Evolutionary conservation across 2,329 filamentous ascomycete species (phyloP).

Genomic region (Colletotrichum siamense): DNA sequence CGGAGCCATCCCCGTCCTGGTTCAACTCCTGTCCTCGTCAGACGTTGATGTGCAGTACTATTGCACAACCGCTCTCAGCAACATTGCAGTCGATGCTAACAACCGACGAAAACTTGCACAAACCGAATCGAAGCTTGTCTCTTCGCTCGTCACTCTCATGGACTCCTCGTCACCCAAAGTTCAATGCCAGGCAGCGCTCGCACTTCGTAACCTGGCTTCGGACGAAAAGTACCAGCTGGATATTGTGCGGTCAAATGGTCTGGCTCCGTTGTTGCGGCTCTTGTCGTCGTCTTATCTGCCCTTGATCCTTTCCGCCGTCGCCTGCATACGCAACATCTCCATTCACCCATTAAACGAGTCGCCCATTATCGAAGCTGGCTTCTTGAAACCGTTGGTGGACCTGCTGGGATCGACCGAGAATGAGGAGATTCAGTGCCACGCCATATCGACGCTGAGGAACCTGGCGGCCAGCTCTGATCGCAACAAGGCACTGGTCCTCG

Average conservation of each 20-base stretch:
- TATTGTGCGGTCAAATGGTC: constrained; percentile 88
- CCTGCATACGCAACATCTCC: constrained; percentile 98
- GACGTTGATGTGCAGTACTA: constrained; percentile 99
- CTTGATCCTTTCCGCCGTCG: constrained; percentile 93
- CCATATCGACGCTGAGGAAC: constrained; percentile 95
- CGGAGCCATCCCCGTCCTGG: constrained; percentile 95
- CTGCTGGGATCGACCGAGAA: constrained; percentile 94
- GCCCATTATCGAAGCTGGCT: constrained; percentile 97
- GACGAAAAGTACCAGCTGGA: constrained; percentile 99
- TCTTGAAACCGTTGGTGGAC: constrained; percentile 91
- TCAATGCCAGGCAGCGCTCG: constrained; percentile 94
- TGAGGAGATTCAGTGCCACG: constrained; percentile 98
- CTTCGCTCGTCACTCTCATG: constrained; percentile 95
- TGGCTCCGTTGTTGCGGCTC: constrained; percentile 84
- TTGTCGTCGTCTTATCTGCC: constrained; percentile 95
- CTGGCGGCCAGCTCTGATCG: constrained; percentile 95
- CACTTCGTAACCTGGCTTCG: constrained; percentile 91
- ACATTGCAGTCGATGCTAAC: constrained; percentile 92
- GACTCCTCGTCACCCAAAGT: constrained; percentile 97
- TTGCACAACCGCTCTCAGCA: constrained; percentile 97
- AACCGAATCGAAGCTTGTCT: constrained; percentile 88
- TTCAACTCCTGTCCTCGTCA: constrained; percentile 88
- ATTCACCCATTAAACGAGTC: constrained; percentile 98
- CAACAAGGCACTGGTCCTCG: constrained; percentile 96
- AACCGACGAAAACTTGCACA: constrained; percentile 92